Base-by-base conservation (phyloP, 2,329 filamentous ascomycete genomes). In the Hypoxylon sp. region DNA sequence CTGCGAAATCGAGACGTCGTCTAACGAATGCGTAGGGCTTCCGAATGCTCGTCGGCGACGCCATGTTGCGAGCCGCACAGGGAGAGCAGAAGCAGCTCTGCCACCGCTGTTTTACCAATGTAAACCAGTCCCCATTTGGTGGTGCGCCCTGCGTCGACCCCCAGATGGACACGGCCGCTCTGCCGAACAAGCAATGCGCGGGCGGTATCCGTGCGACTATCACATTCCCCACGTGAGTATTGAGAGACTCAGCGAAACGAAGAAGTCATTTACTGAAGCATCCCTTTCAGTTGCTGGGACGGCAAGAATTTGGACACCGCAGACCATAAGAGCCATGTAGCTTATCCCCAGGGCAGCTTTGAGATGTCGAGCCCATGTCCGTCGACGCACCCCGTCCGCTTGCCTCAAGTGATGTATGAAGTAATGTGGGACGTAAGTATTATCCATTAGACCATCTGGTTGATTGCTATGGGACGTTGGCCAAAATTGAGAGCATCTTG, bases 321-420 rank as follows among this genome's bases (percentile, higher is more conserved):
- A 0, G 73, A 76, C 70, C 74, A 76, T 63, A 71, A 72, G 67
- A 65, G 62, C 47, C 71, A 73, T 61, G 68, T 73, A 0, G 69
- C 69, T 5, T 71, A 71, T 53, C 71, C 71, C 0, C 14, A 55
- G 23, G 51, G 62, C 12, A 66, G 61, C 39, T 73, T 72, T 60
- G 69, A 70, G 56, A 67, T 64, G 50, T 68, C 67, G 4, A 62
- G 61, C 34, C 47, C 62, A 19, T 73, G 71, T 61, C 71, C 70
- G 14, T 41, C 67, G 8, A 59, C 53, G 0, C 71, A 73, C 69
- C 71, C 71, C 2, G 69, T 72, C 4, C 53, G 59, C 11, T 30
- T 78, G 48, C 77, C 78, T 16, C 78, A 79, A 65, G 53, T 79
- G 2, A 79, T 79, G 77, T 79, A 77, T 64, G 78, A 80, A 63